These are phyloP conservation scores for Entomortierella parvispora DNA, from an alignment of 192 early-diverging fungal genomes.

Conservation along the genomic window DNA sequence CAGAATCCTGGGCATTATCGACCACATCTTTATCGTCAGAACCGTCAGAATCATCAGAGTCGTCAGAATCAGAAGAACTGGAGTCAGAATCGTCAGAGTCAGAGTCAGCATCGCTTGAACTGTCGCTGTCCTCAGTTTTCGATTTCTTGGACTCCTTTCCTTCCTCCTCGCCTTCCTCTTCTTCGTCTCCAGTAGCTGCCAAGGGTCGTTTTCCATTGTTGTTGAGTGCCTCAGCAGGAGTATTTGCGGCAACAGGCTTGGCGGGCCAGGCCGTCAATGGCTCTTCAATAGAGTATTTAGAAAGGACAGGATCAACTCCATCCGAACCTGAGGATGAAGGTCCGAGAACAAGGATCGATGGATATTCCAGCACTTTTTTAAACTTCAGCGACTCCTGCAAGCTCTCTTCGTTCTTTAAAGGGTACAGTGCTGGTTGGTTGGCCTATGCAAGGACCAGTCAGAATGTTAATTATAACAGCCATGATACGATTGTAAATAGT, in stretches of 20 bases:
- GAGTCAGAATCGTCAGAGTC: constrained; percentile 1
- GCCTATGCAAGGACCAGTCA: constrained; percentile 19
- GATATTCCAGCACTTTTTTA: constrained; percentile 63
- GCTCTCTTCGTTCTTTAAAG: constrained; percentile 38
- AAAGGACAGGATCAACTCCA: constrained; percentile 1
- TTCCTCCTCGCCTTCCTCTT: constrained; percentile 8
- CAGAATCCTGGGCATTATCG: neutral
- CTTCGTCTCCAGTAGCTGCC: constrained; percentile 4
- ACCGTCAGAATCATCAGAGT: constrained; percentile 1
- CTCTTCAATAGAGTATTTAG: constrained; percentile 35
- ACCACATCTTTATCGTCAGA: neutral
- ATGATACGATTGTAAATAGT: too few species aligned
- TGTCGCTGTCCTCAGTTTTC: constrained; percentile 1
- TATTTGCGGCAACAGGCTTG: neutral
- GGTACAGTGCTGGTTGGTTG: constrained; percentile 59
- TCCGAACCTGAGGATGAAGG: neutral
- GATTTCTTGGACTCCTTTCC: neutral
- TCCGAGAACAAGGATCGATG: constrained; percentile 54
- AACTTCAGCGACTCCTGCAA: constrained; percentile 57
- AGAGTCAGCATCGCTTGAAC: neutral
- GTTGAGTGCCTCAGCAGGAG: neutral
- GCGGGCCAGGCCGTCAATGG: constrained; percentile 21
- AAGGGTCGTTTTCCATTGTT: neutral
- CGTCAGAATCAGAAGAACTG: constrained; percentile 20
- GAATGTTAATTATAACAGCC: neutral